Evolutionary conservation across 306 rosid species (phyloP).

Genomic region (Lathyrus tuberosus): DNA sequence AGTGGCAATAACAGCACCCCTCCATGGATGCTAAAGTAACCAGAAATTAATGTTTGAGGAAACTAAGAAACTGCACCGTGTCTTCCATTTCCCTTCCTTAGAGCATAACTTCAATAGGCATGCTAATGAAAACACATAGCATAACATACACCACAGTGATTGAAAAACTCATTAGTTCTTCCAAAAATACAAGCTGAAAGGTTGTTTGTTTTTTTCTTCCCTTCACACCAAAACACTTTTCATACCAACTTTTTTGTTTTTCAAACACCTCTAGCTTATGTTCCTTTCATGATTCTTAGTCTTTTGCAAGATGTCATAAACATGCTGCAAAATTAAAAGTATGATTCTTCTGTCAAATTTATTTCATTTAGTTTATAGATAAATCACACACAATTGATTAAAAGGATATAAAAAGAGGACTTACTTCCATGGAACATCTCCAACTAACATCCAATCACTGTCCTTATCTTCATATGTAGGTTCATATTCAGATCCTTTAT

Average conservation of each 20-base stretch:
- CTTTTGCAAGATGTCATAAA: slow-evolving; percentile 86
- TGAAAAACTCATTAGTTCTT: too few relatives aligned
- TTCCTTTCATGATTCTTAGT: slow-evolving; percentile 86
- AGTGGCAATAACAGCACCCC: too few relatives aligned
- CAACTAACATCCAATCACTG: slow-evolving; percentile 95
- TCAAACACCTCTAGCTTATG: slow-evolving; percentile 87
- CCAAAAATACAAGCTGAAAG: too few relatives aligned
- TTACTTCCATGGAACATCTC: slow-evolving; percentile 99
- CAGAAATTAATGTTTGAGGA: too few relatives aligned
- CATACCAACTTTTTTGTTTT: not conserved
- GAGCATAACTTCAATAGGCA: too few relatives aligned
- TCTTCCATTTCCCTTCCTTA: too few relatives aligned
- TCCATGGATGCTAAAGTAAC: too few relatives aligned
- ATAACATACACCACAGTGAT: too few relatives aligned
- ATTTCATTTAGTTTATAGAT: not conserved
- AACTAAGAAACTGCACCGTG: too few relatives aligned
- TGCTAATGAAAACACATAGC: too few relatives aligned
- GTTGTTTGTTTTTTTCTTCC: too few relatives aligned
- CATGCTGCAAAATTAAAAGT: slow-evolving; percentile 58
- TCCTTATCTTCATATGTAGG: slow-evolving; percentile 96
- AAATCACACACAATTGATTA: not conserved
- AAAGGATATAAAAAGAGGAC: slow-evolving; percentile 30
- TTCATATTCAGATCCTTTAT: slow-evolving; percentile 79
- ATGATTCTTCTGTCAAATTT: slow-evolving; percentile 24
- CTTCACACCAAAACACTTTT: slow-evolving; percentile 40